phyloP scores from a whole-genome alignment of 768 basidiomycete species.

The Suillus paluster region DNA sequence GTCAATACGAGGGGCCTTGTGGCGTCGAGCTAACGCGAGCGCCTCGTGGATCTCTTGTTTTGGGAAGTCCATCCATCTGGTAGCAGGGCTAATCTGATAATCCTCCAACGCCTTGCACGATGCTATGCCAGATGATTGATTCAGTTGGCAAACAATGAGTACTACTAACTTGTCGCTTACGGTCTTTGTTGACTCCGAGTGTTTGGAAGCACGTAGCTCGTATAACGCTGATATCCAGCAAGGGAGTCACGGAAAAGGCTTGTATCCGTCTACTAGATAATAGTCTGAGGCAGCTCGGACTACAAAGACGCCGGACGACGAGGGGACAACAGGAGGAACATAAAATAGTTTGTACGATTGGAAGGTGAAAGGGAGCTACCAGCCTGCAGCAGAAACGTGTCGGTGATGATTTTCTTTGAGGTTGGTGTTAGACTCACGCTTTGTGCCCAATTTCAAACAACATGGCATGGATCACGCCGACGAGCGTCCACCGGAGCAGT shows the following conservation, averaged over 20 bases:
- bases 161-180: slow-evolving; percentile 31
- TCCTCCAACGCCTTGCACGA: slow-evolving; percentile 22
- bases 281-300: slow-evolving; percentile 53
- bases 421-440: slow-evolving; percentile 44
- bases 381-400: slow-evolving; percentile 41
- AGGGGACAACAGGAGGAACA: slow-evolving; percentile 66
- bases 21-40: slow-evolving; percentile 58
- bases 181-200: slow-evolving; percentile 40
- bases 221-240: slow-evolving; percentile 44
- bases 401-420: neutral
- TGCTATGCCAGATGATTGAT: slow-evolving; percentile 14
- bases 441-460: slow-evolving; percentile 60
- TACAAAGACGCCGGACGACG: slow-evolving; percentile 67
- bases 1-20: slow-evolving; percentile 68
- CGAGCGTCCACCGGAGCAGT: slow-evolving; percentile 79
- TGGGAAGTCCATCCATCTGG: slow-evolving; percentile 57
- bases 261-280: slow-evolving; percentile 45
- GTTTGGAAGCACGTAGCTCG: slow-evolving; percentile 44
- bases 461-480: slow-evolving; percentile 70
- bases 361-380: slow-evolving; percentile 53
- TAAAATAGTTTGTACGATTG: slow-evolving; percentile 70
- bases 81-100: slow-evolving; percentile 27
- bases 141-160: slow-evolving; percentile 1
- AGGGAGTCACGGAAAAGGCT: slow-evolving; percentile 32
- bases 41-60: slow-evolving; percentile 60